phyloP scores from a whole-genome alignment of 208 protist genomes.

The Leishmania martiniquensis region DNA sequence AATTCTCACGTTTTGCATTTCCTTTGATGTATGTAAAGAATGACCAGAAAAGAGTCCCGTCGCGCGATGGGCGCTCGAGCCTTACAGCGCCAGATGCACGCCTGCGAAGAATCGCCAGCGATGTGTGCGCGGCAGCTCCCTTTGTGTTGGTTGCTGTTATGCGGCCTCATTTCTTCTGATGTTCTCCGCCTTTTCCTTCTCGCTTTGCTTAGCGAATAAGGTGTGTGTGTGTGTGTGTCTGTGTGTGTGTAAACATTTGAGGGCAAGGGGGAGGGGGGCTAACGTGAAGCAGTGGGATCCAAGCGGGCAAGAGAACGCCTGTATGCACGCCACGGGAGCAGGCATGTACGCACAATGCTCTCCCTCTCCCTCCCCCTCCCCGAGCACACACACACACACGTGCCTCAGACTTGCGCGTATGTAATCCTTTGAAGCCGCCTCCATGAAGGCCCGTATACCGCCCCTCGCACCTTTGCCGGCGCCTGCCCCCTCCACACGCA shows the following conservation, averaged over 20 bases:
- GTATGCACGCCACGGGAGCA: neutral
- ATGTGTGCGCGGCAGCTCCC: too few relatives aligned
- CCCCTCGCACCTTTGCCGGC: neutral
- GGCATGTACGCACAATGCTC: neutral
- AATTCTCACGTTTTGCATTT: too few relatives aligned
- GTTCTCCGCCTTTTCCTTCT: too few relatives aligned
- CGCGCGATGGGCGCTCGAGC: too few relatives aligned
- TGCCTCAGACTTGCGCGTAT: neutral
- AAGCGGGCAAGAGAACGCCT: neutral
- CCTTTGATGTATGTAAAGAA: slow-evolving; percentile 3
- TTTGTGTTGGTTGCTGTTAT: too few relatives aligned
- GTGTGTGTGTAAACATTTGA: too few relatives aligned
- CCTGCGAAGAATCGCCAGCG: too few relatives aligned
- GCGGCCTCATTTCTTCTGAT: too few relatives aligned
- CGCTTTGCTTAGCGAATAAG: too few relatives aligned
- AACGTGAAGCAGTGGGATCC: neutral
- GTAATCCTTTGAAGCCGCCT: neutral
- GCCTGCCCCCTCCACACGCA: neutral
- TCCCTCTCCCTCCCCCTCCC: neutral
- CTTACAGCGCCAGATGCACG: too few relatives aligned
- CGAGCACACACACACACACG: neutral
- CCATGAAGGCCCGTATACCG: neutral
- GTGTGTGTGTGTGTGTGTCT: neutral
- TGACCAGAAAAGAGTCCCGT: neutral
- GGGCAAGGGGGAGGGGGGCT: neutral